These are phyloP conservation scores for Sugiyamaella japonica DNA, from an alignment of 1,139 yeast species.

Conservation along the genomic window DNA sequence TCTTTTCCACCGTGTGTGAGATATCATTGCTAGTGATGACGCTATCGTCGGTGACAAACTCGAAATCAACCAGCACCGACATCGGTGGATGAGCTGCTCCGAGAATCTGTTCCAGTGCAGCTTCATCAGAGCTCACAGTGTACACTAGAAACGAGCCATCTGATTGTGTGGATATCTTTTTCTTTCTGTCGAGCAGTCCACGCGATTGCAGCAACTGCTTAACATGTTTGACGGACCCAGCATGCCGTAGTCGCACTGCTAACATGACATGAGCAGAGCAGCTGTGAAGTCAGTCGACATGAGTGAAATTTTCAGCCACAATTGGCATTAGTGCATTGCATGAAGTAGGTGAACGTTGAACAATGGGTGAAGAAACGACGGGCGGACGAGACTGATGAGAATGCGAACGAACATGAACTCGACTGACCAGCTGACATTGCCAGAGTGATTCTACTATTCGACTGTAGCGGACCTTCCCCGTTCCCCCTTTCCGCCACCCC, in stretches of 20 bases:
- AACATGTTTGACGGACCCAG: constrained; percentile 31
- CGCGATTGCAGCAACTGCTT: constrained; percentile 36
- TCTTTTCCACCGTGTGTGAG: not conserved
- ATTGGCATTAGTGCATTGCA: constrained; percentile 14
- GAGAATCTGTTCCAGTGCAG: too few relatives aligned
- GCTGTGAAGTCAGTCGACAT: not conserved
- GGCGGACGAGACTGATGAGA: too few relatives aligned
- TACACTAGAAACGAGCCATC: constrained; percentile 15
- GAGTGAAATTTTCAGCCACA: not conserved
- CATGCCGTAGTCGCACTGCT: constrained; percentile 18
- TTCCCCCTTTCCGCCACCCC: too few relatives aligned
- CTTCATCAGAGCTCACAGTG: constrained; percentile 13
- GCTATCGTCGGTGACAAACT: not conserved
- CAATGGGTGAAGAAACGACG: too few relatives aligned
- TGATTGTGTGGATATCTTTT: constrained; percentile 10
- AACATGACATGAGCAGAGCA: constrained; percentile 11
- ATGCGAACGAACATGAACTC: too few relatives aligned
- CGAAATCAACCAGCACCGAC: not conserved
- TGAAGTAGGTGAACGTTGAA: not conserved
- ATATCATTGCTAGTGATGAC: not conserved
- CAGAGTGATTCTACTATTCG: too few relatives aligned
- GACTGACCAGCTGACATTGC: too few relatives aligned
- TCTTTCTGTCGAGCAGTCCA: constrained; percentile 15
- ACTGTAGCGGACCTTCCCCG: too few relatives aligned
- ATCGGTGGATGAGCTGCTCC: not conserved